These are phyloP conservation scores for Chlorella ohadii DNA, from an alignment of 139 green algal genomes.

Conservation along the genomic window DNA sequence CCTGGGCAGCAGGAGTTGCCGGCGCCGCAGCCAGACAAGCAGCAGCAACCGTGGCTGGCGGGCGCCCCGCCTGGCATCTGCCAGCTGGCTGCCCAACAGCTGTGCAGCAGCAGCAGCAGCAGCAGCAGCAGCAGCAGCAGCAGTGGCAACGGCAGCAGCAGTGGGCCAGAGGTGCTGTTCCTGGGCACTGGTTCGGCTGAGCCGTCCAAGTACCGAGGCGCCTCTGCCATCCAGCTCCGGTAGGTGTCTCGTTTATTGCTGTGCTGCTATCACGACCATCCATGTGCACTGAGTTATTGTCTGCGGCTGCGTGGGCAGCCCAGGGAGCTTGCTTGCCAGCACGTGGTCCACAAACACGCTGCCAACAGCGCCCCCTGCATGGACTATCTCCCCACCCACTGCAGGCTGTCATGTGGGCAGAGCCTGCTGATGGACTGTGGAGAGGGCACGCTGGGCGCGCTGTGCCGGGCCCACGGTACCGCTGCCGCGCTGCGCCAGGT, in stretches of 20 bases:
- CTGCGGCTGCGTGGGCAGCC: no score
- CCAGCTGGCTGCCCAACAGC: background rate
- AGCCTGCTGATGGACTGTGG: constrained; percentile 83
- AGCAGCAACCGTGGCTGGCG: constrained; percentile 10
- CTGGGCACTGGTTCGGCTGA: constrained; percentile 87
- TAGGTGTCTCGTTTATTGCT: background rate
- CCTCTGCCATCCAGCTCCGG: constrained; percentile 64
- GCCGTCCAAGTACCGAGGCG: constrained; percentile 81
- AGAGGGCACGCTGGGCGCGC: constrained; percentile 68
- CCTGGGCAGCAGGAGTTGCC: background rate
- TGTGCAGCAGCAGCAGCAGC: background rate
- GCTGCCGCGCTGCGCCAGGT: constrained; percentile 24
- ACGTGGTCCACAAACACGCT: no score
- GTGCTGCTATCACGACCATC: no score
- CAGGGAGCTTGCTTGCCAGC: no score
- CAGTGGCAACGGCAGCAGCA: background rate
- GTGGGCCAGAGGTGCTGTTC: constrained; percentile 62
- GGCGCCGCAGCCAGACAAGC: background rate
- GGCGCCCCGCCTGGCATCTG: background rate
- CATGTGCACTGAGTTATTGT: no score
- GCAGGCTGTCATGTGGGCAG: constrained; percentile 37
- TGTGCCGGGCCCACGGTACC: constrained; percentile 12
- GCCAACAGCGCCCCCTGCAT: no score
- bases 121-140: background rate
- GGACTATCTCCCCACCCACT: background rate